Percentiles rank a stretch among this genome's conserved stretches.
phyloP scores from a whole-genome alignment of 192 early-diverging fungal genomes.

The Rhizoclosmatium globosum region DNA sequence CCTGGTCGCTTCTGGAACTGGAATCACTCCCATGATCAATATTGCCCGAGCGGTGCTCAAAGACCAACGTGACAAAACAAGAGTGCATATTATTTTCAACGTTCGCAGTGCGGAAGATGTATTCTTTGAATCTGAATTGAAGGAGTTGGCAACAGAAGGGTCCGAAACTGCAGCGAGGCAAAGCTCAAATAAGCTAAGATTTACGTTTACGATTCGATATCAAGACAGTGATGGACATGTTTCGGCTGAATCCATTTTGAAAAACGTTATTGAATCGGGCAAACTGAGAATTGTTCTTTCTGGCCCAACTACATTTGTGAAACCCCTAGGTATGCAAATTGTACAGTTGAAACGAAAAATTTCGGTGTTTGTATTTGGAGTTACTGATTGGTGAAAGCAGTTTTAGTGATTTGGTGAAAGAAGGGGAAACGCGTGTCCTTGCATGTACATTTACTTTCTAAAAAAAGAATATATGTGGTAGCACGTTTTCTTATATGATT shows the following conservation, averaged over 20 bases:
- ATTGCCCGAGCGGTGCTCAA: not conserved
- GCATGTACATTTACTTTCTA: too few relatives aligned
- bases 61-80: not conserved
- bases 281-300: not conserved
- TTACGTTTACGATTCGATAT: not conserved
- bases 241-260: not conserved
- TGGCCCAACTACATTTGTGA: not conserved
- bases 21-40: constrained; percentile 21
- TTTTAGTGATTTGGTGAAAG: too few relatives aligned
- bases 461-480: too few relatives aligned
- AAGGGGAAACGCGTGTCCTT: too few relatives aligned
- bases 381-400: not conserved
- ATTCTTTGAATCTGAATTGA: not conserved
- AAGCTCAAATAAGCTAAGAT: not conserved
- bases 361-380: not conserved
- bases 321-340: not conserved
- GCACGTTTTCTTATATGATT: too few relatives aligned
- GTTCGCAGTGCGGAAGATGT: not conserved
- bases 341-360: not conserved
- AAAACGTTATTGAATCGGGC: not conserved
- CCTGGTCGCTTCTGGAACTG: constrained; percentile 6
- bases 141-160: not conserved
- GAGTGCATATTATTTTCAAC: not conserved
- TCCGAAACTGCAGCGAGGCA: not conserved
- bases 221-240: not conserved